Evolutionary conservation across 164 flowering plant genomes (phyloP).

Genomic region (Saururus chinensis): DNA sequence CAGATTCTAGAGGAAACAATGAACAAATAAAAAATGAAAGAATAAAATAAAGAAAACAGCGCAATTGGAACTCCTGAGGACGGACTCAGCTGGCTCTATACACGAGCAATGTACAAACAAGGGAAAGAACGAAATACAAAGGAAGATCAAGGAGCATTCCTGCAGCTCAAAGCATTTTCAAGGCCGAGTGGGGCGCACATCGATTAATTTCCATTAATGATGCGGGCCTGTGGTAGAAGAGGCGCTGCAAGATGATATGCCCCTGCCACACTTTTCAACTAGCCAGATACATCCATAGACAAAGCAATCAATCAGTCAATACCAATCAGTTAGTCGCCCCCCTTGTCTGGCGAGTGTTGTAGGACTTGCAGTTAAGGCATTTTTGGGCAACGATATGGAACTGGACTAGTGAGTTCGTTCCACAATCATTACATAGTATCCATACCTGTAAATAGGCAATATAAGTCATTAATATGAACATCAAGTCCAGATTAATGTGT

Average conservation of each 20-base stretch:
- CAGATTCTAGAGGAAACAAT: not conserved
- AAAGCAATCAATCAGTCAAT: not conserved
- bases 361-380: conserved; percentile 74
- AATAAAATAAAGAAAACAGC: not conserved
- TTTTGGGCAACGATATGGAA: conserved; percentile 76
- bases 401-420: conserved; percentile 44
- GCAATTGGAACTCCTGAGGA: not conserved
- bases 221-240: too few relatives aligned
- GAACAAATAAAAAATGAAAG: not conserved
- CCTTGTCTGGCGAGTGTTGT: conserved; percentile 71
- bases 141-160: too few relatives aligned
- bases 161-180: too few relatives aligned
- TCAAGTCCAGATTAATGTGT: not conserved
- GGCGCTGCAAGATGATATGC: too few relatives aligned
- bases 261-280: too few relatives aligned
- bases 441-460: conserved; percentile 36
- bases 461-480: not conserved
- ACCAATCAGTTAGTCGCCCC: conserved; percentile 4
- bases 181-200: too few relatives aligned
- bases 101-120: too few relatives aligned
- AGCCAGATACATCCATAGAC: not conserved
- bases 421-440: conserved; percentile 86
- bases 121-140: too few relatives aligned
- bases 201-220: too few relatives aligned
- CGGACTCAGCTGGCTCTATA: too few relatives aligned